Evolutionary conservation across 768 basidiomycete species (phyloP).

Genomic region (Tylopilus balloui): DNA sequence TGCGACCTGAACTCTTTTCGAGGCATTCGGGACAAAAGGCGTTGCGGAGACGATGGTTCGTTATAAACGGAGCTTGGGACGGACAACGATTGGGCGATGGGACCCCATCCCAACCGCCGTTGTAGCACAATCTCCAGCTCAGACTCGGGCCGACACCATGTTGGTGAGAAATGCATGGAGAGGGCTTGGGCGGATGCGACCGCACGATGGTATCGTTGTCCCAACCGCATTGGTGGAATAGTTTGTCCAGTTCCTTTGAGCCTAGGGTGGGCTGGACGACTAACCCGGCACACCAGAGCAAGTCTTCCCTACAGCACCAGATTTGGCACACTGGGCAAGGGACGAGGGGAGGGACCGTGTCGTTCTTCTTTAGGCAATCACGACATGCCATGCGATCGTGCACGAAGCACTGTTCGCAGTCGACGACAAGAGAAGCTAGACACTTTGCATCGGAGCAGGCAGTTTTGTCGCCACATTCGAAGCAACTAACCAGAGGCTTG

Average conservation of each 20-base stretch:
- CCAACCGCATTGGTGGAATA: constrained; percentile 3
- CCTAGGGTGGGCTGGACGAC: constrained; percentile 6
- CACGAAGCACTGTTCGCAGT: constrained; percentile 1
- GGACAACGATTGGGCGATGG: constrained; percentile 10
- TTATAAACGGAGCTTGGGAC: neutral
- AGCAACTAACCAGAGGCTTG: neutral
- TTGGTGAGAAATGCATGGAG: neutral
- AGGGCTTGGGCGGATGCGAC: constrained; percentile 12
- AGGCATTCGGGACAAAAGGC: constrained; percentile 11
- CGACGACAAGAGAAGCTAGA: neutral
- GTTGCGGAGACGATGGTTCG: neutral
- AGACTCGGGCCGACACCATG: too few relatives aligned
- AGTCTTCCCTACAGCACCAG: constrained; percentile 15
- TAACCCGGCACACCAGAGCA: constrained; percentile 14
- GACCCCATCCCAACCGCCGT: too few relatives aligned
- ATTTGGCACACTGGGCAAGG: constrained; percentile 3
- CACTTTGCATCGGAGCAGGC: neutral
- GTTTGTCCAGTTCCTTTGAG: constrained; percentile 1
- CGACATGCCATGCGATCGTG: constrained; percentile 6
- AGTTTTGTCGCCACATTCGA: constrained; percentile 10
- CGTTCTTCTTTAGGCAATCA: constrained; percentile 1
- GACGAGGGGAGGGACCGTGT: constrained; percentile 2
- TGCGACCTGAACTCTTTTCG: neutral
- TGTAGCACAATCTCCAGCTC: too few relatives aligned
- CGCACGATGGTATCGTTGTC: constrained; percentile 11